Evolutionary conservation across 2,329 filamentous ascomycete genomes (phyloP).

Genomic region (Cladosporium halotolerans): DNA sequence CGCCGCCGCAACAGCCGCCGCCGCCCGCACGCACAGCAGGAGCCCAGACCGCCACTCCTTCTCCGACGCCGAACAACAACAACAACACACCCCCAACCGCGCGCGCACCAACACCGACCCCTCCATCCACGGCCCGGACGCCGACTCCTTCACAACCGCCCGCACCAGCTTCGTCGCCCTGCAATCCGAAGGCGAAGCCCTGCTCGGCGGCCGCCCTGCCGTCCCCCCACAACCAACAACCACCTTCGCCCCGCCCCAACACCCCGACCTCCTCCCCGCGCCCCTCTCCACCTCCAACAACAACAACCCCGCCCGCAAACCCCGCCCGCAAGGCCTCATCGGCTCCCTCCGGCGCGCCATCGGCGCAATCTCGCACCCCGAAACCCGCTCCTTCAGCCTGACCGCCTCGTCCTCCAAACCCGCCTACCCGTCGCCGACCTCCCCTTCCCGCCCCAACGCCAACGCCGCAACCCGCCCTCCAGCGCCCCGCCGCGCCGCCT

Average conservation of each 20-base stretch:
- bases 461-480: no score
- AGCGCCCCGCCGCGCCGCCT: constrained; percentile 37
- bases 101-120: constrained; percentile 7
- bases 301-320: not conserved
- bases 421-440: constrained; percentile 17
- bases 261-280: constrained; percentile 8
- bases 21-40: constrained; percentile 15
- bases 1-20: constrained; percentile 23
- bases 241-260: not conserved
- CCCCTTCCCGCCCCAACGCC: no score
- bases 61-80: constrained; percentile 32
- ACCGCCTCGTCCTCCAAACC: constrained; percentile 15
- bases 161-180: constrained; percentile 44
- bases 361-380: constrained; percentile 24
- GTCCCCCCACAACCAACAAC: not conserved
- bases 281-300: not conserved
- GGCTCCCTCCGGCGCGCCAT: constrained; percentile 29
- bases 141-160: constrained; percentile 48
- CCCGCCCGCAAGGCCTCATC: constrained; percentile 22
- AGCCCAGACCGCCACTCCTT: constrained; percentile 26
- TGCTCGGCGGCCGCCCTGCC: constrained; percentile 41
- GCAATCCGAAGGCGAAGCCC: constrained; percentile 47
- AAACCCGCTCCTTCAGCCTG: constrained; percentile 26
- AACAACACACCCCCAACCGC: constrained; percentile 11
- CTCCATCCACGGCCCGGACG: constrained; percentile 25